Conservation (phyloP, 805 yeast genomes). For the Diddensiella santjacobensis region DNA sequence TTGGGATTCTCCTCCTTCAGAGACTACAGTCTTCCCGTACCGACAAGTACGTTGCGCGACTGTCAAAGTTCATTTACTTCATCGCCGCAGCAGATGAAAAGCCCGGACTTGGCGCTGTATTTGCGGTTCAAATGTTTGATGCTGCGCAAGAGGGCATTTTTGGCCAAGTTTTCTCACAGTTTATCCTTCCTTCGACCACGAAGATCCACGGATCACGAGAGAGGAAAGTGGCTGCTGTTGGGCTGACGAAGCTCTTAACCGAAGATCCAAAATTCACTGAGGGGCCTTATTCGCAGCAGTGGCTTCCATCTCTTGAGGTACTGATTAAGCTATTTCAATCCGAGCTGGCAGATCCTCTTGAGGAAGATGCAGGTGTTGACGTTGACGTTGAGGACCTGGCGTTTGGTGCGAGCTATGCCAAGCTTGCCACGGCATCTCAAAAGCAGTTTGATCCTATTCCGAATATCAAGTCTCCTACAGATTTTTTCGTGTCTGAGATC, state of each 20-base stretch:
- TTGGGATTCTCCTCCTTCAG: conserved; percentile 72
- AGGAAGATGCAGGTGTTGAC: conserved; percentile 30
- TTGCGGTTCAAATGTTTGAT: conserved; percentile 51
- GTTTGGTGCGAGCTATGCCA: conserved; percentile 84
- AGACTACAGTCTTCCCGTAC: conserved; percentile 79
- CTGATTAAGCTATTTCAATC: conserved; percentile 44
- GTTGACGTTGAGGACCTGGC: conserved; percentile 67
- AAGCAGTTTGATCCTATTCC: conserved; percentile 70
- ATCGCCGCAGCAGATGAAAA: conserved; percentile 41
- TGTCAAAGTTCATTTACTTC: conserved; percentile 59
- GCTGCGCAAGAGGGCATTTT: conserved; percentile 35
- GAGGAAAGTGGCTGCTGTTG: conserved; percentile 47
- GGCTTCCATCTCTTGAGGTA: conserved; percentile 43
- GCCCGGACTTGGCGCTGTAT: conserved; percentile 44
- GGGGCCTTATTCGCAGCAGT: conserved; percentile 42
- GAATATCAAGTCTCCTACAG: conserved; percentile 36
- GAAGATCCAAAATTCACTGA: conserved; percentile 36
- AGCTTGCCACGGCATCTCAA: conserved; percentile 57
- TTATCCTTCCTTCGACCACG: conserved; percentile 34
- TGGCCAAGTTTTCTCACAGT: conserved; percentile 30
- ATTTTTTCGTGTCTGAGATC: conserved; percentile 25
- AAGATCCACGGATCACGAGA: conserved; percentile 40
- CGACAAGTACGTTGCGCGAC: conserved; percentile 70
- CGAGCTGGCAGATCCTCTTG: conserved; percentile 36
- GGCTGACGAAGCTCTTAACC: conserved; percentile 44